Base-by-base conservation (phyloP, 208 protist species). In the Crithidia brevicula region DNA sequence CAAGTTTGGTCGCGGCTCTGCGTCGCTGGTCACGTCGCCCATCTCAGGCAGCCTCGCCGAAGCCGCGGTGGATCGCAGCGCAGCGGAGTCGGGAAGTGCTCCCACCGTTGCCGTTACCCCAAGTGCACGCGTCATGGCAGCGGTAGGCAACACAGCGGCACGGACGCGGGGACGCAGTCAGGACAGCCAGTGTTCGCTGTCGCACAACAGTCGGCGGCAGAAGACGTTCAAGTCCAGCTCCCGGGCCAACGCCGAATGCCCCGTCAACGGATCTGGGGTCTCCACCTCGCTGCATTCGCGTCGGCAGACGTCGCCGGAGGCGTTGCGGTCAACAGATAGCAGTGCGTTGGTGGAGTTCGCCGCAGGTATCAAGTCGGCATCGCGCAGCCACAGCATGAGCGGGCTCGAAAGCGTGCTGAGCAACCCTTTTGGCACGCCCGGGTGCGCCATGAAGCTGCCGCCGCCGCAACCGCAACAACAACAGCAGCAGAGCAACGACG, bases 321-420 rank as follows among this genome's bases (percentile, higher is more conserved):
- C 62, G 51, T 25, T 57, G 23, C 36, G 45, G 25, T 56, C 62
- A 25, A 22, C 2, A 3, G 47, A 67, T 13, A 67, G 52, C 47
- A 63, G 52, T 20, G n/a, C 60, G 20, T 27, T 63, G 40, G 42
- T 56, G 8, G 40, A 67, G 28, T 27, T 20, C 0, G 46, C 30
- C 2, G 28, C 30, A 2, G 45, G 4, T 3, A 54, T 33, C 45
- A 65, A 54, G 33, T 43, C 45, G 8, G 6, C 33, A n/a, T 76
- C 61, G 43, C n/a, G 56, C 33, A 76, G 70, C 25, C 62, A 51
- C 38, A 76, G 62, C 58, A 51, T 23, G 22, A 76, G 62, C 30
- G 62, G 65, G 47, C 18, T 18, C 49, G 70, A 27, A 5, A 76
- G 70, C 31, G 46, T 76, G 43, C 62, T 76, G 28, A 76, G 70